Base-by-base conservation (phyloP, 805 yeast genomes). In the Yarrowia sp. region DNA sequence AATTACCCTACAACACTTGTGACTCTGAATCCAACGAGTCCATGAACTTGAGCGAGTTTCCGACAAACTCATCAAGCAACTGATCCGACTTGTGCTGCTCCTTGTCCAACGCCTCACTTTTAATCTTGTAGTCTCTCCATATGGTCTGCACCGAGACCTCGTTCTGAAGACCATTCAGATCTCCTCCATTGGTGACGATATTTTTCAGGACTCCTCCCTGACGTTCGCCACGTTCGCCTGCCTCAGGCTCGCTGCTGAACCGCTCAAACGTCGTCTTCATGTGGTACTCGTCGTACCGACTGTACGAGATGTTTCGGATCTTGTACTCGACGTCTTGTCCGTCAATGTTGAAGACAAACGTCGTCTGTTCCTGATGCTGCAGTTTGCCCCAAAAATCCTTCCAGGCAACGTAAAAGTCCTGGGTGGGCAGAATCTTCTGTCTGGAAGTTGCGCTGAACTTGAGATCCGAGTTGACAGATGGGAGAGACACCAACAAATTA, bases 21-120 rank as follows among this genome's bases (percentile, higher is more conserved):
- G 52, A 32, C 52, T 59, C 65, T 2, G 65, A 52, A 19, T 59
- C 65, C 32, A 59, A 9, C 3, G 52, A 43, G 38, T 59, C 65
- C 50, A 59, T 45, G 12, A 59, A 59, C 42, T 45, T 59, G 42
- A 59, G 52, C 2, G 65, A 59, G 49, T 59, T 45, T 1, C 52
- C 50, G 15, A 59, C 52, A 35, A 43, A 59, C 5, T 59, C 52
- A 14, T 45, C 40, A 16, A 59, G n/a, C 16, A 43, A 12, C 10
- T 14, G 11, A 7, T 43, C 42, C 5, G 65, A 59, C 52, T 0
- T 4, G 4, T 2, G 19, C 35, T 59, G 65, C 16, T 48, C 52
- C 52, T 14, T 8, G 16, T 16, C 7, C 52, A 32, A 52, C 26
- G n/a, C 11, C 26, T 26, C 50, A 0, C 11, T 5, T 1, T n/a